These are phyloP conservation scores for Eimeria necatrix DNA, from an alignment of 169 alveolate genomes.

Conservation along the genomic window DNA sequence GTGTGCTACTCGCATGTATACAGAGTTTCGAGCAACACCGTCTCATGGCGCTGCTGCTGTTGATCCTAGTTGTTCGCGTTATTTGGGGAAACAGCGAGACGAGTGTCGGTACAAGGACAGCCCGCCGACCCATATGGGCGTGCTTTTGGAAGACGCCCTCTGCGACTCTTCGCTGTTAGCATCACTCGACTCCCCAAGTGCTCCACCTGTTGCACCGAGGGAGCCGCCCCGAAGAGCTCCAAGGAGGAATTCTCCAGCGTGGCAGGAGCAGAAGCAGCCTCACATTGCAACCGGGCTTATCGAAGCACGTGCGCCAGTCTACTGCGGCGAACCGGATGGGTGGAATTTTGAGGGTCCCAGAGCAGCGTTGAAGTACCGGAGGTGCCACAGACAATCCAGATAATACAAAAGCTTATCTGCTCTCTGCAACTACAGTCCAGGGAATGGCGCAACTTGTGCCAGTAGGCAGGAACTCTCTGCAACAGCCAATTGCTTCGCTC, in stretches of 20 bases:
- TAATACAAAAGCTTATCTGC: too few species aligned
- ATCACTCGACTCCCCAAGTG: not conserved
- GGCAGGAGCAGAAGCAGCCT: not conserved
- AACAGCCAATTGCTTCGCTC: not conserved
- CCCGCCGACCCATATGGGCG: not conserved
- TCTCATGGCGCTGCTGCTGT: constrained; percentile 56
- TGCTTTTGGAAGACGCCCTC: not conserved
- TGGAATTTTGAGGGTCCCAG: not conserved
- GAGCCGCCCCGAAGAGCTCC: not conserved
- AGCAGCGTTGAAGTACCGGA: not conserved
- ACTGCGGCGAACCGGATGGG: not conserved
- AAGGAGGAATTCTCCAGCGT: not conserved
- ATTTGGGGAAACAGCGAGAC: not conserved
- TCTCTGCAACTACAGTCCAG: too few species aligned
- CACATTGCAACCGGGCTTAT: not conserved
- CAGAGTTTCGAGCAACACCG: constrained; percentile 49
- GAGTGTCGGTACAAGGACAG: not conserved
- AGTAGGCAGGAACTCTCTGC: too few species aligned
- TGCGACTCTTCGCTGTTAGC: constrained; percentile 1
- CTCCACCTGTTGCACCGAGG: not conserved
- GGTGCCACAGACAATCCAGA: not conserved
- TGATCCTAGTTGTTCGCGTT: not conserved
- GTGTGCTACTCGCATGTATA: not conserved
- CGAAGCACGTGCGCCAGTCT: not conserved
- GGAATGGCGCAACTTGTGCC: too few species aligned